phyloP scores from a whole-genome alignment of 179 eudicot genomes.

The Spinacia oleracea region DNA sequence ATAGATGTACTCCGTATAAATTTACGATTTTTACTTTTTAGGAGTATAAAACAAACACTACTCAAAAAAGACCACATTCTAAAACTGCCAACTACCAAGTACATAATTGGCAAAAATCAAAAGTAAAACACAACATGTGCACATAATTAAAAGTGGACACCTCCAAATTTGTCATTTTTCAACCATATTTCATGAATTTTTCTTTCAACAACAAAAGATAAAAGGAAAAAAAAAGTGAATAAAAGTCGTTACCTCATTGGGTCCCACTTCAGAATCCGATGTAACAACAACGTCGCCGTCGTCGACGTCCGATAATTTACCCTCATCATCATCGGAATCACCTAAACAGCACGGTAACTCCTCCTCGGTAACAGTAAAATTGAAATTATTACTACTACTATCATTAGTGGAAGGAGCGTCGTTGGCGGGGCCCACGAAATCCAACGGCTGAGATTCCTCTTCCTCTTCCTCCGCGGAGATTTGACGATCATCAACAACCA shows the following conservation, averaged over 20 bases:
- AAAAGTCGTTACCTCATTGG: conserved; percentile 8
- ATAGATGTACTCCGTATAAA: too few species aligned
- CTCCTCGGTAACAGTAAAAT: conserved; percentile 19
- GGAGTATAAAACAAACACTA: neutral
- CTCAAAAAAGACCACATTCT: neutral
- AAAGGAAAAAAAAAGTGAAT: neutral
- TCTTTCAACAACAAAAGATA: neutral
- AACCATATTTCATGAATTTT: neutral
- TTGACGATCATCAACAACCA: conserved; percentile 18
- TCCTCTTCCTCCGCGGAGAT: neutral
- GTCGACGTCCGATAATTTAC: conserved; percentile 12
- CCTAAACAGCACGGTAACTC: conserved; percentile 27
- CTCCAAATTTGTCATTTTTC: neutral
- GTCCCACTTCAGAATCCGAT: conserved; percentile 26
- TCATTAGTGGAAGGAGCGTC: neutral
- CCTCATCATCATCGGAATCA: neutral
- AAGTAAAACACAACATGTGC: neutral
- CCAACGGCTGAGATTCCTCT: conserved; percentile 36
- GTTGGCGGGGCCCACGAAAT: conserved; percentile 11
- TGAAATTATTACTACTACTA: conserved; percentile 8
- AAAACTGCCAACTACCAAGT: neutral
- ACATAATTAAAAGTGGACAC: neutral
- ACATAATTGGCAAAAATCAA: neutral
- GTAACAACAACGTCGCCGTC: neutral
- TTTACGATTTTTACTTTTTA: too few species aligned